These are phyloP conservation scores for Phytophthora sojae DNA, from an alignment of 352 stramenopile genomes.

Conservation along the genomic window DNA sequence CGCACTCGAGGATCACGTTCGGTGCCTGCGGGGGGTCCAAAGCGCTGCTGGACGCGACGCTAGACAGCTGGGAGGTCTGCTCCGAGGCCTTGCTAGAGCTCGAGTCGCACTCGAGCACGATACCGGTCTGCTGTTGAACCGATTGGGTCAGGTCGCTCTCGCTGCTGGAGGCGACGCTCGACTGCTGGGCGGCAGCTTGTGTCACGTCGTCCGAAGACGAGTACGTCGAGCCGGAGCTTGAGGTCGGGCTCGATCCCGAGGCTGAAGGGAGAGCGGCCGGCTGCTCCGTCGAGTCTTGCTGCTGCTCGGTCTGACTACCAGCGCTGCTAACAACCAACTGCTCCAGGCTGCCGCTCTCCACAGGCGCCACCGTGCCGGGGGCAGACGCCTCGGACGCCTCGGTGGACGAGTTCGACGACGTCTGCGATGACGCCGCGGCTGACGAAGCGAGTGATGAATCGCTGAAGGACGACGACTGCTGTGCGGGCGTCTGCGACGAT, in stretches of 20 bases:
- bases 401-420: constrained; percentile 21
- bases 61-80: constrained; percentile 7
- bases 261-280: constrained; percentile 6
- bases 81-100: constrained; percentile 3
- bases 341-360: constrained; percentile 24
- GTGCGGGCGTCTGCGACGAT: constrained; percentile 10
- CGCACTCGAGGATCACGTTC: constrained; percentile 6
- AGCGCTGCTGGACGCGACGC: constrained; percentile 11
- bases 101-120: constrained; percentile 13
- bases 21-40: neutral
- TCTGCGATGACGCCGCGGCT: constrained; percentile 10
- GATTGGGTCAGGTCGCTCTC: neutral
- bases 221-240: constrained; percentile 10
- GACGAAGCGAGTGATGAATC: constrained; percentile 2
- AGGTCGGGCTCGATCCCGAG: neutral
- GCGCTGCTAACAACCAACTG: constrained; percentile 21
- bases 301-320: constrained; percentile 18
- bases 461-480: constrained; percentile 14
- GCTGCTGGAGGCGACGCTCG: constrained; percentile 25
- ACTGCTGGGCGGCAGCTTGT: constrained; percentile 22
- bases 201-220: constrained; percentile 17
- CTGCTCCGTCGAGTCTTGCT: constrained; percentile 19
- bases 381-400: constrained; percentile 19
- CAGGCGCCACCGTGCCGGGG: constrained; percentile 25
- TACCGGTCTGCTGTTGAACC: neutral